phyloP scores from a whole-genome alignment of 2,329 filamentous ascomycete species.

The Ceratocystis cacaofunesta region DNA sequence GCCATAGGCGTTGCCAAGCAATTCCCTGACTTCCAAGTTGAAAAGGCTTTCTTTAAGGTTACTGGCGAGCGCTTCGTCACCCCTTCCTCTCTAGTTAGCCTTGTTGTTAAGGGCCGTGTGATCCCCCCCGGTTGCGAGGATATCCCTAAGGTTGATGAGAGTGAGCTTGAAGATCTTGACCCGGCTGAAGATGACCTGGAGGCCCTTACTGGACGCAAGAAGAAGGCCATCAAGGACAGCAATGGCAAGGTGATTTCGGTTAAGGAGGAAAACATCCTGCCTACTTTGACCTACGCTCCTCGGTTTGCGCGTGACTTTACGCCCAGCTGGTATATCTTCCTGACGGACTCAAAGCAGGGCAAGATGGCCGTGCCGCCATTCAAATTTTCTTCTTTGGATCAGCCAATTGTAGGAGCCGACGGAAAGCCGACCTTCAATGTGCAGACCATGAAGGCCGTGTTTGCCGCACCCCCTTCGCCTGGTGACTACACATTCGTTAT shows the following conservation, averaged over 20 bases:
- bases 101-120: slow-evolving; percentile 89
- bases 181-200: slow-evolving; percentile 85
- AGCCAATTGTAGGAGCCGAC: slow-evolving; percentile 64
- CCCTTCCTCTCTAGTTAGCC: slow-evolving; percentile 78
- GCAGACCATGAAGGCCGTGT: slow-evolving; percentile 94
- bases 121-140: slow-evolving; percentile 70
- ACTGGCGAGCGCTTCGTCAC: slow-evolving; percentile 87
- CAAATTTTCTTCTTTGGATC: slow-evolving; percentile 85
- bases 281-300: slow-evolving; percentile 78
- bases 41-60: slow-evolving; percentile 97
- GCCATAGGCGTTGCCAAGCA: slow-evolving; percentile 67
- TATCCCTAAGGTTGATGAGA: slow-evolving; percentile 58
- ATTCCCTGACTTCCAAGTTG: slow-evolving; percentile 68
- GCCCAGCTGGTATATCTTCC: slow-evolving; percentile 86
- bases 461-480: slow-evolving; percentile 81
- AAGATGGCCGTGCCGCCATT: slow-evolving; percentile 95
- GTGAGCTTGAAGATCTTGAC: slow-evolving; percentile 80
- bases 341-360: slow-evolving; percentile 84
- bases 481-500: slow-evolving; percentile 91
- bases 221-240: slow-evolving; percentile 47
- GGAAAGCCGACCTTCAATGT: slow-evolving; percentile 86
- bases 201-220: slow-evolving; percentile 64
- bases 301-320: slow-evolving; percentile 81
- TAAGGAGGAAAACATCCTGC: slow-evolving; percentile 51
- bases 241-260: slow-evolving; percentile 42